Base-by-base conservation (phyloP, 352 stramenopile genomes). In the Phytopythium litorale region DNA sequence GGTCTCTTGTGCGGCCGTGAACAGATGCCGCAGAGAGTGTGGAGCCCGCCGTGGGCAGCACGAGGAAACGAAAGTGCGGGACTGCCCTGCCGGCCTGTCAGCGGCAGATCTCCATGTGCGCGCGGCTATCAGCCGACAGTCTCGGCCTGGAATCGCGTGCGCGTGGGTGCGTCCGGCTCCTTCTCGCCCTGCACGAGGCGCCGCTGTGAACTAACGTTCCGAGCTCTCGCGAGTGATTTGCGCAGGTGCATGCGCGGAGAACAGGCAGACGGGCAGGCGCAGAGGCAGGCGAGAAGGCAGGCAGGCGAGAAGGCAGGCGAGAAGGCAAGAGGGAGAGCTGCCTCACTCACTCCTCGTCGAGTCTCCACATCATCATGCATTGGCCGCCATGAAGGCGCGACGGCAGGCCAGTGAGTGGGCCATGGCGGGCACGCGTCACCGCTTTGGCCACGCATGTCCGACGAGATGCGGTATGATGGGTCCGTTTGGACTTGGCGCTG, bases 331-430 rank as follows among this genome's bases (percentile, higher is more conserved):
- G 9, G 42, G 6, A 28, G 25, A 28, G 25, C 25, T 28, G 25
- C 25, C 25, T 28, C 25, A 1, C 25, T 28, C 25, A 1, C 25
- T 28, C 25, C 25, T 28, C 25, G 3, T 28, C 1, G 25, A 28
- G 25, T 28, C 25, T 3, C 25, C 25, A 28, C 25, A 28, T 28
- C 25, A 28, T 28, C 18, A 49, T 38, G 12, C 35, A 38, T 38
- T 38, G 35, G 35, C 35, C 7, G 35, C 35, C 35, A 15, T 42
- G 37, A 11, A 18, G 13, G 3, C 25, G 25, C 25, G 25, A 19
- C 15, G 38, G 45, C 45, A 40, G 49, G 25, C 49, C 49, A 56
- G 49, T 16, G 49, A 37, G 49, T 56, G 49, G 49, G 49, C 25
- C 25, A 28, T 28, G 25, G 25, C 3, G 25, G 25, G 25, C 25